Base-by-base conservation (phyloP, 2,329 filamentous ascomycete genomes). In the Diaporthe humulicola region DNA sequence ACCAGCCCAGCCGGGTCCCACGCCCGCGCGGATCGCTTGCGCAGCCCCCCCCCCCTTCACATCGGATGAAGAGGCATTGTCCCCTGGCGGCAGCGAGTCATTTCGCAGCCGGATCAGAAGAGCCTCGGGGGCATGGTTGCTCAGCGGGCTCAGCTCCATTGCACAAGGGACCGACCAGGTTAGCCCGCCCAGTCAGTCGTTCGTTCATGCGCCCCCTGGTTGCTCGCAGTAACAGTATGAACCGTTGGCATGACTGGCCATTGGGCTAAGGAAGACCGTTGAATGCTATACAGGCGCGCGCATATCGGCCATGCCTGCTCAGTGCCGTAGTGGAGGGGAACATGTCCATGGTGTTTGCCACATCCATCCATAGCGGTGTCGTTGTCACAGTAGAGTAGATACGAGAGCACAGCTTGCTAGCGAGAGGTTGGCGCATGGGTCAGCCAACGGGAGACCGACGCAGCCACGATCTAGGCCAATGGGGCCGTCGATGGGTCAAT, bases 11-110 rank as follows among this genome's bases (percentile, higher is more conserved):
- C 45, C 40, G 33, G 33, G 70, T 61, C 28, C 70, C 70, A 54
- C 38, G 57, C 38, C 57, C 33, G 33, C 57, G 45, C 50, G 57
- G 45, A 64, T 42, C 30, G 25, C 45, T 36, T 28, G 57, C 70
- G 38, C 45, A 56, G 19, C 25, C 50, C 60, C 60, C 50, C 60
- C 60, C 48, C n/a, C 50, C 52, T 52, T 50, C 57, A 70, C 64
- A 48, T 70, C 56, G 72, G 72, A 70, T 70, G 72, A 74, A 22
- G 57, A 56, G 57, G 57, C 70, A 25, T 36, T 66, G 57, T 64
- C 57, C 33, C 33, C 60, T 54, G 30, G 48, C 40, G 67, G 52
- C 8, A 7, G 15, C 64, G 64, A 69, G 64, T 69, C 64, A 69
- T 69, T 69, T 22, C 33, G 19, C 17, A 9, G 48, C n/a, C 38